A percentile compares a stretch with the other conserved stretches of the same genome.
Evolutionary conservation across 2,329 filamentous ascomycete genomes (phyloP).

Genomic region (Fusarium palustre): DNA sequence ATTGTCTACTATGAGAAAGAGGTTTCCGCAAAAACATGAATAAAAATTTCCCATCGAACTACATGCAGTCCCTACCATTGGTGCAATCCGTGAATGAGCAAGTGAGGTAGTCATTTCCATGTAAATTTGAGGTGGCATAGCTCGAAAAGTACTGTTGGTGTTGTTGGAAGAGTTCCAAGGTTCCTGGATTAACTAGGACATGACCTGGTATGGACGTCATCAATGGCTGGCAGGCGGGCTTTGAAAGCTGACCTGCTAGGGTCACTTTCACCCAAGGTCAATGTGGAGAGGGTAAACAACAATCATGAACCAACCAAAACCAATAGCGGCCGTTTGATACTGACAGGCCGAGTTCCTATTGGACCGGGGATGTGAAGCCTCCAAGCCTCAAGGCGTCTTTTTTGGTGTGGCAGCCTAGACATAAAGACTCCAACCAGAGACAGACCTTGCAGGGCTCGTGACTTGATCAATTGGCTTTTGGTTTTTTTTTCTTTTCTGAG

Average conservation of each 20-base stretch:
- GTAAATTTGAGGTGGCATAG: neutral
- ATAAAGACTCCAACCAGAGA: slow-evolving; percentile 9
- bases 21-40: slow-evolving; percentile 46
- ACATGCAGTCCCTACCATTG: neutral
- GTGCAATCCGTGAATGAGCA: neutral
- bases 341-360: slow-evolving; percentile 21
- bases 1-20: slow-evolving; percentile 38
- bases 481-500: neutral
- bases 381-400: slow-evolving; percentile 5
- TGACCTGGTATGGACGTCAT: slow-evolving; percentile 36
- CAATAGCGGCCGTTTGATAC: slow-evolving; percentile 27
- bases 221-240: slow-evolving; percentile 6
- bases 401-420: slow-evolving; percentile 29
- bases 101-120: slow-evolving; percentile 10
- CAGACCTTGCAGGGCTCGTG: slow-evolving; percentile 37
- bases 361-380: slow-evolving; percentile 19
- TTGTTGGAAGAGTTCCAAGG: slow-evolving; percentile 28
- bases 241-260: slow-evolving; percentile 10
- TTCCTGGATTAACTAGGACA: slow-evolving; percentile 34
- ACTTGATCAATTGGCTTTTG: slow-evolving; percentile 25
- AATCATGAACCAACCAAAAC: slow-evolving; percentile 20
- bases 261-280: slow-evolving; percentile 3
- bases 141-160: slow-evolving; percentile 25
- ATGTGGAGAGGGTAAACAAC: slow-evolving; percentile 2
- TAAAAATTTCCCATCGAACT: slow-evolving; percentile 37